phyloP scores from a whole-genome alignment of 73 alveolate genomes.

The Paramecium primaurelia region DNA sequence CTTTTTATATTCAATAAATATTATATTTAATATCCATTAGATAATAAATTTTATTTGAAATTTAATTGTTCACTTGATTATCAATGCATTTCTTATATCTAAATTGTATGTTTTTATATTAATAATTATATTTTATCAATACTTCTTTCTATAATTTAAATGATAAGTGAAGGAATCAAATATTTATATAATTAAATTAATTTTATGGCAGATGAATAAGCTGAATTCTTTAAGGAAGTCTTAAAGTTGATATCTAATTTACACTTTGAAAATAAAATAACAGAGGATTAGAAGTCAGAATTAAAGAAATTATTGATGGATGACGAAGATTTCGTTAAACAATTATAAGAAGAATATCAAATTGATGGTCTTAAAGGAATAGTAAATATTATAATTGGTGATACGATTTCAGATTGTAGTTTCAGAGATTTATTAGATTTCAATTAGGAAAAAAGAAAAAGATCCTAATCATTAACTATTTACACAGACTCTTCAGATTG shows the following conservation, averaged over 20 bases:
- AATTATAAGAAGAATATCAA: neutral
- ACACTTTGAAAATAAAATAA: neutral
- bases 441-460: neutral
- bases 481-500: neutral
- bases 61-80: neutral
- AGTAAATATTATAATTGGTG: neutral
- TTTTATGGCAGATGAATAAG: neutral
- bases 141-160: neutral
- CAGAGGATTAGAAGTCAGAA: neutral
- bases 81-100: neutral
- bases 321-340: neutral
- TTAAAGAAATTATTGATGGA: neutral
- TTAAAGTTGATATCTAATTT: neutral
- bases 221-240: neutral
- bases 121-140: neutral
- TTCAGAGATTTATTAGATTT: conserved; percentile 11
- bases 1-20: neutral
- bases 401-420: neutral
- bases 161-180: neutral
- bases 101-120: neutral
- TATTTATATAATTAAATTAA: neutral
- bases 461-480: conserved; percentile 25
- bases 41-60: neutral
- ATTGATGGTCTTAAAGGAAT: neutral
- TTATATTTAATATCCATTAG: neutral